Conservation (phyloP, 2,329 filamentous ascomycete species). For the Apiospora hydei region DNA sequence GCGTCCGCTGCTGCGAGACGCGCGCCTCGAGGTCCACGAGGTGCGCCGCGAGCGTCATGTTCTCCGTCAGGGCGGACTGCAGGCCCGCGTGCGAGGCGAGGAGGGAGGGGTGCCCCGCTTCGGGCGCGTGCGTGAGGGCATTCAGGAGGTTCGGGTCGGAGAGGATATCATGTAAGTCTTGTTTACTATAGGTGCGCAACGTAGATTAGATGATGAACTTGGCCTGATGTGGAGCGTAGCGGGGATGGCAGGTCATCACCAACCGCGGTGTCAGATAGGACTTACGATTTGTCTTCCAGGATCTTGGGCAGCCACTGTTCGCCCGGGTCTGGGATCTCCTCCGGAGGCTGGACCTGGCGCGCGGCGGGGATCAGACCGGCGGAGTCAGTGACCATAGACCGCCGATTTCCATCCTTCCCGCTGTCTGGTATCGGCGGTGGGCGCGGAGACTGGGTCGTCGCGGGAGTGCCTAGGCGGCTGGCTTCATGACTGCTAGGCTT, state of each 20-base stretch:
- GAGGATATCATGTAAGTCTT: conserved; percentile 77
- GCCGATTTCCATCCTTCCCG: conserved; percentile 35
- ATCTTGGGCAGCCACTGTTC: conserved; percentile 81
- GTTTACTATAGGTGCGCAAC: conserved; percentile 62
- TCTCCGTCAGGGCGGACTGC: conserved; percentile 70
- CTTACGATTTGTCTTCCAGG: conserved; percentile 83
- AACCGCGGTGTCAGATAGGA: conserved; percentile 30
- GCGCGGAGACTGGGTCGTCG: conserved; percentile 53
- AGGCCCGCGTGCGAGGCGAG: conserved; percentile 70
- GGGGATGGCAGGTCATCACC: not conserved
- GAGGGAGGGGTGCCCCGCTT: conserved; percentile 76
- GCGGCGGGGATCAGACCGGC: conserved; percentile 42
- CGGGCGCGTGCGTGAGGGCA: conserved; percentile 73
- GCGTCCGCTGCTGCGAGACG: conserved; percentile 67
- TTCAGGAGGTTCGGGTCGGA: conserved; percentile 71
- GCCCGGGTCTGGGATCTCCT: conserved; percentile 62
- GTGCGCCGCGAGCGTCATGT: conserved; percentile 72
- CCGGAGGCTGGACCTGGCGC: conserved; percentile 38
- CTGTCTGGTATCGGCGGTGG: conserved; percentile 47
- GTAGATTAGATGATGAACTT: not conserved
- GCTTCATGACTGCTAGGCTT: conserved; percentile 75
- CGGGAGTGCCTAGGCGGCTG: conserved; percentile 71
- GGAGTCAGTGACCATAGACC: conserved; percentile 35
- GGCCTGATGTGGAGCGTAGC: not conserved
- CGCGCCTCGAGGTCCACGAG: conserved; percentile 66